Base-by-base conservation (phyloP, 805 yeast genomes). In the Metschnikowia peoriensis region DNA sequence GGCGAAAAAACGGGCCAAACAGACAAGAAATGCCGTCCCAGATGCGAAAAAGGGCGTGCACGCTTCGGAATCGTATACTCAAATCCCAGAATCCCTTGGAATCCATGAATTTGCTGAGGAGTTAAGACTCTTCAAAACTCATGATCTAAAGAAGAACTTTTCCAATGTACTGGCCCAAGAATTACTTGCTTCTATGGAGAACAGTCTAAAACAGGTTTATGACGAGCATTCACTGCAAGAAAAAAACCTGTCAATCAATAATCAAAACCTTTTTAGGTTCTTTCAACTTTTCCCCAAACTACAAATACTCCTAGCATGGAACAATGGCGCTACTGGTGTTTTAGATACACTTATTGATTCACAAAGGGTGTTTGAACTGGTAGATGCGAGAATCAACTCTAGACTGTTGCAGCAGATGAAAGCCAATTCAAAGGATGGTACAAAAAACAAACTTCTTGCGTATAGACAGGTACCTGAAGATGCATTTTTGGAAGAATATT, bases 281-380 rank as follows among this genome's bases (percentile, higher is more conserved):
- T 42, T 37, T 10, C 39, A 41, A 17, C 41, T 58, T 27, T 44
- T 45, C 10, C 47, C 55, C 2, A 56, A 42, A 12, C 46, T 58
- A 6, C 37, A 47, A 40, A 52, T 44, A 41, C 42, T 58, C 16
- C 43, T 58, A 11, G 54, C 50, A 7, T 38, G 51, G 53, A 85
- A 85, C 59, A 85, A 86, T 15, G 86, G 85, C 1, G 79, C 82
- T 58, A 72, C 85, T 1, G 79, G 79, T 48, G 74, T 81, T 11
- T 74, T 85, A 60, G 90, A 85, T 60, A 71, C 85, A 1, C 61
- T 85, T 41, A 61, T 82, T 17, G 77, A 80, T 47, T 81, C 79
- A 54, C 80, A 79, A 49, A 62, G 66, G 1, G 61, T 56, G 2
- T 63, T 64, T 46, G 57, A 56, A 1, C 27, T 52, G 9, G 58